A percentile compares a stretch with the other conserved stretches of the same genome.
Evolutionary conservation across 2,329 filamentous ascomycete genomes (phyloP).

Genomic region (Apiospora marii): DNA sequence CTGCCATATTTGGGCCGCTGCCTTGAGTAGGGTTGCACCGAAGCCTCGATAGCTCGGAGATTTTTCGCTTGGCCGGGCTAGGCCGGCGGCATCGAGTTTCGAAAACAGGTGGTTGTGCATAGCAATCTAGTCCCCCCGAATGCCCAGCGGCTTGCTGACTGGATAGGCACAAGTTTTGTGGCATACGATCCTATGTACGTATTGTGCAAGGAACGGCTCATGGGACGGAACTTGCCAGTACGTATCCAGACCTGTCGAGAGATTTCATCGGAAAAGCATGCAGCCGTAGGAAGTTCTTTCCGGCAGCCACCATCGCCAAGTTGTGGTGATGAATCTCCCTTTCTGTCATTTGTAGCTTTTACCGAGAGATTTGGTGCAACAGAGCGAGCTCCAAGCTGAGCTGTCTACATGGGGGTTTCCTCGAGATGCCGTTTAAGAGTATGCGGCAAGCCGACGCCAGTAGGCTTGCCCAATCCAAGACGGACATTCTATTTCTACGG

Average conservation of each 20-base stretch:
- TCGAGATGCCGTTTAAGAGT: background rate
- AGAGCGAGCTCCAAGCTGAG: background rate
- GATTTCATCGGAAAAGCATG: background rate
- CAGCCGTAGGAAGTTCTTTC: background rate
- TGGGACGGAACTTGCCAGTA: background rate
- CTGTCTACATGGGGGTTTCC: constrained; percentile 11
- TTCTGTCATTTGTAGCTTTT: background rate
- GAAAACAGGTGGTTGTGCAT: constrained; percentile 14
- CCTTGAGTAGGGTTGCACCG: constrained; percentile 21
- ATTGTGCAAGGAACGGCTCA: constrained; percentile 1
- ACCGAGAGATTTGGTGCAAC: constrained; percentile 7
- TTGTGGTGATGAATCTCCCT: background rate
- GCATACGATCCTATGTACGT: background rate
- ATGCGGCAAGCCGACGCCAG: constrained; percentile 19
- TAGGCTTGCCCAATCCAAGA: background rate
- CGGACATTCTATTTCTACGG: background rate
- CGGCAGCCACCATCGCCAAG: constrained; percentile 1
- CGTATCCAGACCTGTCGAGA: background rate
- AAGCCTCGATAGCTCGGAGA: constrained; percentile 23
- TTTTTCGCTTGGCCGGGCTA: constrained; percentile 25
- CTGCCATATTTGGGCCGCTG: constrained; percentile 3
- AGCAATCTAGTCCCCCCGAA: background rate
- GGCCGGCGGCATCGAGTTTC: constrained; percentile 17
- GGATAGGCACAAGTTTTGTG: background rate
- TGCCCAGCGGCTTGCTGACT: constrained; percentile 2